These are phyloP conservation scores for Boletus smithii DNA, from an alignment of 1,284 basidiomycete genomes.

Conservation along the genomic window DNA sequence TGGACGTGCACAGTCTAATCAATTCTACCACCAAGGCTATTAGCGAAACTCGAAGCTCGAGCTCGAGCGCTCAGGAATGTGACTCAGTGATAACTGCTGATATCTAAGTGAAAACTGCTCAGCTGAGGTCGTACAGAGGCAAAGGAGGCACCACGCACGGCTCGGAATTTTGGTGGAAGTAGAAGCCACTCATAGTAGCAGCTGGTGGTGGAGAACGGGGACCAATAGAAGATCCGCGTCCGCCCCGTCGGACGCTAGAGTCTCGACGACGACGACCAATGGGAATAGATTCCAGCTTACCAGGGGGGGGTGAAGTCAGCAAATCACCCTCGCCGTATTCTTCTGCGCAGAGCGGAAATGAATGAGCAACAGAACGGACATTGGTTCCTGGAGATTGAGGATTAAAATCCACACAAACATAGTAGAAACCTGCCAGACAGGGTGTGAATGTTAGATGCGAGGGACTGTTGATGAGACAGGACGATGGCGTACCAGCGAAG, in stretches of 20 bases:
- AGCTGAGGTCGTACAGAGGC: conserved; percentile 12
- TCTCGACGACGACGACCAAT: conserved; percentile 42
- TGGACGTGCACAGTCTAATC: neutral
- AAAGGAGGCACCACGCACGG: conserved; percentile 54
- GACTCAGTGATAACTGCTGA: conserved; percentile 60
- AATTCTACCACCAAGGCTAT: conserved; percentile 22
- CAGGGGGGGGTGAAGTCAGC: conserved; percentile 23
- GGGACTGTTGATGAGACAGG: neutral
- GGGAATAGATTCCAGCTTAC: conserved; percentile 37
- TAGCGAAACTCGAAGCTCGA: conserved; percentile 68
- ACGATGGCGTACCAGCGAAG: conserved; percentile 79
- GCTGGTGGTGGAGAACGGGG: conserved; percentile 43
- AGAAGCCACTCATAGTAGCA: conserved; percentile 85
- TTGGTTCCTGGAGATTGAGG: conserved; percentile 45
- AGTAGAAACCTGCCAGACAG: conserved; percentile 70
- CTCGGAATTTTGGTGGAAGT: conserved; percentile 89
- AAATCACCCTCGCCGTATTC: conserved; percentile 27
- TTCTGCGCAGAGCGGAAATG: conserved; percentile 34
- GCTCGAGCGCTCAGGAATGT: conserved; percentile 53
- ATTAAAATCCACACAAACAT: conserved; percentile 78
- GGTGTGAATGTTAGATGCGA: neutral
- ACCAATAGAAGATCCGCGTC: conserved; percentile 39
- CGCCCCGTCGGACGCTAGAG: conserved; percentile 42
- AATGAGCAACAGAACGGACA: conserved; percentile 30
- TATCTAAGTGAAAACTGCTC: conserved; percentile 44